Evolutionary conservation across 768 basidiomycete species (phyloP).

Genomic region (Kwoniella dendrophila): DNA sequence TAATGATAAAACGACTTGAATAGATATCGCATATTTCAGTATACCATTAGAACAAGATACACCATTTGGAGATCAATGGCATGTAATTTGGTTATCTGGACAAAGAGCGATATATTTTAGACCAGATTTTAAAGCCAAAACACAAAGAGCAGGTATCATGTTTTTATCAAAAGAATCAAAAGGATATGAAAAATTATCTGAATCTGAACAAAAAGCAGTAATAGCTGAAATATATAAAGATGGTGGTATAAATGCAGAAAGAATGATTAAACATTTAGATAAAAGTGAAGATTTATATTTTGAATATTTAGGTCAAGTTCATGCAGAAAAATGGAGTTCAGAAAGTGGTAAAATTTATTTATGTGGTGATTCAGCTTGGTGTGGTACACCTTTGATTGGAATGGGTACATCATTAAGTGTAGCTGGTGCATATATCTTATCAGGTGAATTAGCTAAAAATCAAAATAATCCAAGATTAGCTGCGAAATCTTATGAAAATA

Average conservation of each 20-base stretch:
- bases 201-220: slow-evolving; percentile 18
- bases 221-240: slow-evolving; percentile 14
- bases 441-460: slow-evolving; percentile 25
- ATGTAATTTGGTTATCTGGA: background rate
- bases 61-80: slow-evolving; percentile 6
- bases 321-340: slow-evolving; percentile 15
- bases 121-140: slow-evolving; percentile 8
- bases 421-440: slow-evolving; percentile 39
- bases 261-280: slow-evolving; percentile 26
- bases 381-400: slow-evolving; percentile 39
- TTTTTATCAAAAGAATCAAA: background rate
- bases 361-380: slow-evolving; percentile 41
- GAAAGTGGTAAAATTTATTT: slow-evolving; percentile 20
- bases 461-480: background rate
- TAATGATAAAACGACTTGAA: background rate
- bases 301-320: slow-evolving; percentile 32
- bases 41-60: slow-evolving; percentile 10
- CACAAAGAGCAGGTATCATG: slow-evolving; percentile 2
- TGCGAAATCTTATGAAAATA: slow-evolving; percentile 2
- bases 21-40: slow-evolving; percentile 32
- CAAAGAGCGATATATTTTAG: background rate
- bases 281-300: slow-evolving; percentile 35
- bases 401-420: slow-evolving; percentile 39
- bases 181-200: slow-evolving; percentile 25
- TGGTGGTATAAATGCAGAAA: slow-evolving; percentile 32